Evolutionary conservation across 352 stramenopile genomes (phyloP), one percentile per base, ranked within the genome.

Genomic region (Phytophthora podocarpi): DNA sequence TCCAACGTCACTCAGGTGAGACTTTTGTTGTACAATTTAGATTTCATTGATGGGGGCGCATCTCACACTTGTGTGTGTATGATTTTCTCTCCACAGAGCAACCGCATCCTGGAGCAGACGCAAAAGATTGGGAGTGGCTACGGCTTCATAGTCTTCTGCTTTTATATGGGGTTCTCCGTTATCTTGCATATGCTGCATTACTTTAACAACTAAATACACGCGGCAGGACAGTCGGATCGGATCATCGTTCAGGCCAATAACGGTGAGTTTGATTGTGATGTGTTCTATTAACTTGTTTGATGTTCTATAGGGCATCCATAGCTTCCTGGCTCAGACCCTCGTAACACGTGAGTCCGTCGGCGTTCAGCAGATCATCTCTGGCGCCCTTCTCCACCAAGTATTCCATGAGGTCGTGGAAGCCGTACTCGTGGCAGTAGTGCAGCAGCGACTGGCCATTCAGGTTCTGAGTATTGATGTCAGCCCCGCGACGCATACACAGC

Each of bases 351-450:
- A 98, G 80, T 4, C 95, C 94, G 59, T 99, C 92, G 8, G 90
- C 76, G 49, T 99, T 99, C 27, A 90, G 40, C 15, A 98, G 60
- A 54, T 90, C 91, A 61, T 98, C 92, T 27, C 93, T 82, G 2
- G 95, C 93, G 3, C 96, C 96, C 64, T 99, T 98, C n/a, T 90
- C 80, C 54, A 98, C 91, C 36, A 98, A 56, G 61, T 98, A 99
- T 45, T 97, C 84, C 63, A 92, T 94, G 40, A 98, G 72, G 30
- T 97, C 88, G 48, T 97, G 88, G 74, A 98, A 98, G 9, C 91
- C 92, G 64, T 98, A 98, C 36, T 93, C 82, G 53, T 96, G 97
- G 37, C 85, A 95, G 72, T 97, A 98, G 61, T 98, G 94, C 20
- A 98, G 71, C 32, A 94, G 70, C 0, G 87, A 97, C 59, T 98